Base-by-base conservation (phyloP, 495 filamentous ascomycete genomes). In the Penicillium parvum region DNA sequence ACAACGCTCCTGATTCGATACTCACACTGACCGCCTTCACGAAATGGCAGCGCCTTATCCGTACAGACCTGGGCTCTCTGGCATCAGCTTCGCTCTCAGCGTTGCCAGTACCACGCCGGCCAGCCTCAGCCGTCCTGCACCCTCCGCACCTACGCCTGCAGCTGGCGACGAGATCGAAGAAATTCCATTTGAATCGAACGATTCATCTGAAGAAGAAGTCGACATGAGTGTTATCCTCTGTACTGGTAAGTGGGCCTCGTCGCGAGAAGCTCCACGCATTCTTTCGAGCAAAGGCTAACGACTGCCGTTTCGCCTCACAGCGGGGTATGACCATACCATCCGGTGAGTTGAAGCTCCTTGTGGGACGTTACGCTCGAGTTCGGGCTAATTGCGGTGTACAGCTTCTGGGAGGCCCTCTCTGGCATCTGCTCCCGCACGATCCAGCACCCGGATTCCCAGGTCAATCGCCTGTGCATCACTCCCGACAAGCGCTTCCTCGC, bases 311-410 rank as follows among this genome's bases (percentile, higher is more conserved):
- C 43, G 18, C 22, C n/a, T 40, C 39, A 62, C 67, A 88, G 92
- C 92, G 65, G 94, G 92, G 53, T 97, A 98, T 69, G 92, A 98
- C 74, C 92, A 98, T 71, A 97, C 92, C 27, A 98, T 98, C 55
- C 82, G 92, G 90, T 95, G 78, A 60, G 77, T 60, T 29, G 12
- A 37, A 12, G 18, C 22, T 34, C 4, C 14, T n/a, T 3, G 18
- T 22, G 11, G 17, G 37, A 32, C 14, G n/a, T n/a, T n/a, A n/a
- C n/a, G n/a, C n/a, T n/a, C n/a, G n/a, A n/a, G n/a, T n/a, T n/a
- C n/a, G n/a, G n/a, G n/a, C n/a, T n/a, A n/a, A n/a, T n/a, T 15
- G 5, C n/a, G 7, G 12, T 28, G 16, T 12, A 6, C 52, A 95
- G 89, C 40, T 98, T 98, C 73, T 98, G 92, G 92, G 92, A 98